Evolutionary conservation across 768 basidiomycete species (phyloP), one percentile per base, ranked within the genome.

Genomic region (Agaricus bisporus): DNA sequence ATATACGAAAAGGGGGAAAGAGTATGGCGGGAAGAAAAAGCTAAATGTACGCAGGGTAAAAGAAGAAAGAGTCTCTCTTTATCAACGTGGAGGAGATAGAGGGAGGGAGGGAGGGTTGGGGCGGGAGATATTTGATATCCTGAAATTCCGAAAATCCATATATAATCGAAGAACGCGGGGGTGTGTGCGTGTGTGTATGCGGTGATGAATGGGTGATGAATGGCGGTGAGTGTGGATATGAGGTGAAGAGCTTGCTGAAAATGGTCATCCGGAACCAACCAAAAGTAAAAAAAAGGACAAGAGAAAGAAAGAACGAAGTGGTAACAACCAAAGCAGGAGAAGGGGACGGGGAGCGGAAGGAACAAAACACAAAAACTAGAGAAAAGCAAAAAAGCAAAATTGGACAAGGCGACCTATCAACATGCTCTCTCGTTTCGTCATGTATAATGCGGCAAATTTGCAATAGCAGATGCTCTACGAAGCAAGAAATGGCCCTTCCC

Each of bases 401-500:
- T 20, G 25, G 17, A 22, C 42, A 7, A 48, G 37, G 32, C 32
- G 38, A 38, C 43, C 42, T 35, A 45, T 38, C 20, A 37, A 36
- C 35, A 25, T 37, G 38, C 38, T 39, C 45, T 47, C 45, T 47
- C 22, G 38, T 38, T 29, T 48, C 32, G 32, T 54, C 46, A 54
- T 29, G 53, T 32, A 28, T 54, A 48, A 48, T 54, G 53, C 18
- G 53, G 53, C 22, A 48, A 18, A 41, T 48, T 54, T 25, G 61
- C 60, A 26, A 70, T 64, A 5, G 63, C 63, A 25, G 64, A 62
- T 17, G 68, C 67, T 20, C 70, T 57, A 2, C 69, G 60, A 29
- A 70, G 56, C n/a, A 70, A 58, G 48, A 67, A 70, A 48, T 67
- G 68, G 28, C 70, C 67, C 51, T 72, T 73, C 12, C 71, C 65